phyloP scores from a whole-genome alignment of 345 rosid species.

The Eucalyptus dawsonii region DNA sequence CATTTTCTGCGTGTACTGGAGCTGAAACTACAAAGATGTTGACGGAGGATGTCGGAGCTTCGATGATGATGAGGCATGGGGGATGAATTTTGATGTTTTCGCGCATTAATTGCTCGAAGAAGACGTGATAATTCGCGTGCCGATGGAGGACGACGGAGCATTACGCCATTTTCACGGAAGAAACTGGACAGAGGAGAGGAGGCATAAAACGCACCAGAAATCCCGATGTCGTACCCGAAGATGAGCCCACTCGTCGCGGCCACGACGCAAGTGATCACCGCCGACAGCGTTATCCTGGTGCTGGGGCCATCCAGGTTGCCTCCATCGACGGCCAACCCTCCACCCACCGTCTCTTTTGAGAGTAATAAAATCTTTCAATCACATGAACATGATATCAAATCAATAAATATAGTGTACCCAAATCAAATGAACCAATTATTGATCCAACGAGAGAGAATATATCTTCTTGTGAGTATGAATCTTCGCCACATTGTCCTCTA shows the following conservation, averaged over 20 bases:
- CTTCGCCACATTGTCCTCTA: neutral
- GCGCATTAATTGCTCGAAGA: neutral
- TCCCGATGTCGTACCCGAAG: slow-evolving; percentile 76
- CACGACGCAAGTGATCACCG: slow-evolving; percentile 55
- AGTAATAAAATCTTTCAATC: neutral
- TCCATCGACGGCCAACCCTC: slow-evolving; percentile 20
- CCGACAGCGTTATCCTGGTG: slow-evolving; percentile 35
- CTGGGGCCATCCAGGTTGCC: slow-evolving; percentile 2
- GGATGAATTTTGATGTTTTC: neutral
- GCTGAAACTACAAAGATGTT: neutral
- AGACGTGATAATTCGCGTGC: neutral
- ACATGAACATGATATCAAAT: neutral
- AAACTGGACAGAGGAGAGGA: neutral
- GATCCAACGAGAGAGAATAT: neutral
- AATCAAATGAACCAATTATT: neutral
- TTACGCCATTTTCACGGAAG: neutral
- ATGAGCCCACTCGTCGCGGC: slow-evolving; percentile 80
- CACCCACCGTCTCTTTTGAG: slow-evolving; percentile 20
- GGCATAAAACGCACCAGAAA: slow-evolving; percentile 32
- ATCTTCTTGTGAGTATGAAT: neutral
- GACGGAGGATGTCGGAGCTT: neutral
- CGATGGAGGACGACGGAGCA: neutral
- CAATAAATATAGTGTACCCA: fast-evolving
- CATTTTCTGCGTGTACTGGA: neutral
- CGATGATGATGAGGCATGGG: neutral